Conservation (phyloP, 768 basidiomycete genomes). For the Cystobasidium ongulense region DNA sequence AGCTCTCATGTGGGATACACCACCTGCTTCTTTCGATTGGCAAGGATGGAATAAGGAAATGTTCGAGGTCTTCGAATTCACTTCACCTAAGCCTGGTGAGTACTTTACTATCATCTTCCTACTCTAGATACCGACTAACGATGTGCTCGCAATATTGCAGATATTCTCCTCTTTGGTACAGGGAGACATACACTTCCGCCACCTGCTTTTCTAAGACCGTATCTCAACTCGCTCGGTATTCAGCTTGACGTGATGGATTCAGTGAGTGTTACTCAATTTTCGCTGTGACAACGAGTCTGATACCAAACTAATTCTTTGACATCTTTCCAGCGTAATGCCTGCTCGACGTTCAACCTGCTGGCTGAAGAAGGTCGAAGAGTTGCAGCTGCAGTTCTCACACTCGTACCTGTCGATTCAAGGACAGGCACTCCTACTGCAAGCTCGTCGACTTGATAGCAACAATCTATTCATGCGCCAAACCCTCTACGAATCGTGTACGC, state of each 20-base stretch:
- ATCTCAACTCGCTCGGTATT: constrained; percentile 68
- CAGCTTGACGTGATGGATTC: constrained; percentile 85
- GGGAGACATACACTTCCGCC: constrained; percentile 63
- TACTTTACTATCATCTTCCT: constrained; percentile 5
- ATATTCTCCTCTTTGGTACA: constrained; percentile 83
- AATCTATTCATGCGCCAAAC: background rate
- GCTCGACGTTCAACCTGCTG: constrained; percentile 88
- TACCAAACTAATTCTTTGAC: background rate
- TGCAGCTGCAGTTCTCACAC: constrained; percentile 77
- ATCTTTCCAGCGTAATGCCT: constrained; percentile 64
- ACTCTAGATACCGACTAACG: background rate
- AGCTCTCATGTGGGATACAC: constrained; percentile 84
- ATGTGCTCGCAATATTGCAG: constrained; percentile 48
- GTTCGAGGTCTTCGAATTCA: constrained; percentile 71
- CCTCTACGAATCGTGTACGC: background rate
- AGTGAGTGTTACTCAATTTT: constrained; percentile 48
- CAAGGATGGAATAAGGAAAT: constrained; percentile 63
- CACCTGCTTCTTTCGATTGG: constrained; percentile 52
- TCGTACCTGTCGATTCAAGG: constrained; percentile 32
- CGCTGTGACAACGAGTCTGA: background rate
- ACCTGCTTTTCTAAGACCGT: constrained; percentile 58
- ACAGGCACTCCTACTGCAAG: constrained; percentile 27
- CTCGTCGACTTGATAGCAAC: background rate
- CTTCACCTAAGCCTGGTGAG: constrained; percentile 78
- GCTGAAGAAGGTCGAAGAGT: constrained; percentile 87